phyloP scores from a whole-genome alignment of 768 basidiomycete genomes.

The Tubosaeta sp. region DNA sequence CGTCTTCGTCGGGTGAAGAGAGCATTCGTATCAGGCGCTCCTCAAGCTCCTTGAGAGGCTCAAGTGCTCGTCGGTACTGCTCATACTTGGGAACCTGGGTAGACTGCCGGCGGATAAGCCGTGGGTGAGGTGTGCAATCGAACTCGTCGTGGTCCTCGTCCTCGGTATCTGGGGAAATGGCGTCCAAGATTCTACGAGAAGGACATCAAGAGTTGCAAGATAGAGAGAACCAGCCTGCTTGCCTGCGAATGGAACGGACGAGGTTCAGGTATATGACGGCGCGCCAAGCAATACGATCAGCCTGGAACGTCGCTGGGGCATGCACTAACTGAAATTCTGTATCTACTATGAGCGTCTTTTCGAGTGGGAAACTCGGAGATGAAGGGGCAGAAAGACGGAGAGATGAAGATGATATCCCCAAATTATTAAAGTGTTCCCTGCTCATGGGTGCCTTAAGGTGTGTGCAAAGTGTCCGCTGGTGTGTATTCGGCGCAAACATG shows the following conservation, averaged over 20 bases:
- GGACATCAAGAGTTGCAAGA: neutral
- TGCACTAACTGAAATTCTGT: constrained; percentile 84
- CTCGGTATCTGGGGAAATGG: constrained; percentile 63
- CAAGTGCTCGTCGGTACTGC: constrained; percentile 54
- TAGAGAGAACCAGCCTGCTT: constrained; percentile 20
- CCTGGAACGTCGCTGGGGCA: constrained; percentile 68
- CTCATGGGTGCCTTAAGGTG: neutral
- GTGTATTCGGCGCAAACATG: constrained; percentile 1
- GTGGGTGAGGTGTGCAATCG: constrained; percentile 49
- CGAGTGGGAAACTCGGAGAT: neutral
- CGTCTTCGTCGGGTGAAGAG: constrained; percentile 65
- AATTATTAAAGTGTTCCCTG: constrained; percentile 2
- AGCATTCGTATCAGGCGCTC: constrained; percentile 63
- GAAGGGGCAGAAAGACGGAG: neutral
- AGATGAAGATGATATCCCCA: constrained; percentile 2
- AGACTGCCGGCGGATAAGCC: constrained; percentile 36
- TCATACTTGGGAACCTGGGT: constrained; percentile 58
- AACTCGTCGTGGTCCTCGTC: constrained; percentile 51
- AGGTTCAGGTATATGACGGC: constrained; percentile 87
- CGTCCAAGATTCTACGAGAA: constrained; percentile 60
- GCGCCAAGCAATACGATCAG: constrained; percentile 82
- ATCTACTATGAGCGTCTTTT: constrained; percentile 17
- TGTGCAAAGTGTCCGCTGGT: neutral
- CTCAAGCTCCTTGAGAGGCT: constrained; percentile 69
- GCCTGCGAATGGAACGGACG: constrained; percentile 77